These are phyloP conservation scores for Penstemon davidsonii DNA, from an alignment of 257 asterid species.

Conservation along the genomic window DNA sequence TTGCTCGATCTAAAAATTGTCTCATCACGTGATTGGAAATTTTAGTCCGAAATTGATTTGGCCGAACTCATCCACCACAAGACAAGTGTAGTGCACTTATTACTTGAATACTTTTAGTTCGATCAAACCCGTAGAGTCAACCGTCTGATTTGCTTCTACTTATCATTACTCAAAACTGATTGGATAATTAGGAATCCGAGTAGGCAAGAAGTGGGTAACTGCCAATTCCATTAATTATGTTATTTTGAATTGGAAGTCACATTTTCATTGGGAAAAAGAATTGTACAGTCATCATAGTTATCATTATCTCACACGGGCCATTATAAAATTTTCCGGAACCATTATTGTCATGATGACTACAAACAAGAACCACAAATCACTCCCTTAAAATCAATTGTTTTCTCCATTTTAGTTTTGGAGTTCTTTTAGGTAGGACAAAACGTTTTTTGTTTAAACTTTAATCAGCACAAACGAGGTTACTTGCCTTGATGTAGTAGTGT, in stretches of 20 bases:
- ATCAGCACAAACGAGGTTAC: conserved; percentile 21
- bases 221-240: too few relatives aligned
- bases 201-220: conserved; percentile 4
- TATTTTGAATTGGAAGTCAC: background rate
- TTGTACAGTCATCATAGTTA: conserved; percentile 28
- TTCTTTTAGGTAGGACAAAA: conserved; percentile 17
- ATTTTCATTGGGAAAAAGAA: conserved; percentile 11
- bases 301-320: conserved; percentile 31
- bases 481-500: conserved; percentile 15
- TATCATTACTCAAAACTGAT: background rate
- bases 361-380: conserved; percentile 26
- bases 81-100: too few relatives aligned
- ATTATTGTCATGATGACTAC: conserved; percentile 29
- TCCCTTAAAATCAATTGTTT: background rate
- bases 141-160: background rate
- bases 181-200: conserved; percentile 36
- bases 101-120: too few relatives aligned
- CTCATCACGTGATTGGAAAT: too few relatives aligned
- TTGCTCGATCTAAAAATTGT: too few relatives aligned
- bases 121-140: background rate
- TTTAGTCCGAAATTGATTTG: too few relatives aligned
- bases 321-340: conserved; percentile 24
- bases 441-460: conserved; percentile 20
- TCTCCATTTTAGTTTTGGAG: background rate
- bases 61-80: too few relatives aligned